Evolutionary conservation across 768 basidiomycete species (phyloP).

Genomic region (Amanita fuliginea): DNA sequence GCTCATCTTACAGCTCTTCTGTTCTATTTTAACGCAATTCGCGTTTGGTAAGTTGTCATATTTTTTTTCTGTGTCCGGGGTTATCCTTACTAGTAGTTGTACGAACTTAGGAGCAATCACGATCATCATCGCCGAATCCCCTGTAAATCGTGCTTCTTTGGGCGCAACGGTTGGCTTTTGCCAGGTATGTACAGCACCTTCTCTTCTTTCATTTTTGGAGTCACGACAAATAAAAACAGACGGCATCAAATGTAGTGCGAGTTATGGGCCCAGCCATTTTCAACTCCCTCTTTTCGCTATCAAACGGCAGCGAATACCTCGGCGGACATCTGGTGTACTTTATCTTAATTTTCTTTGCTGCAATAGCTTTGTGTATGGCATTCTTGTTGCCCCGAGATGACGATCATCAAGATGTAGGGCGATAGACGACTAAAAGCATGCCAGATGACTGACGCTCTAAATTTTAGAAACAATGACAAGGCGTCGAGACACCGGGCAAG

Average conservation of each 20-base stretch:
- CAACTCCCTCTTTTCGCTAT: constrained; percentile 59
- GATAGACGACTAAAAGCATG: too few relatives aligned
- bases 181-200: neutral
- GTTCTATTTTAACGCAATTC: neutral
- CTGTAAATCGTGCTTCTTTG: neutral
- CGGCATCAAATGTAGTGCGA: constrained; percentile 26
- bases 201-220: neutral
- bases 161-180: neutral
- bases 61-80: neutral
- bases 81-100: too few relatives aligned
- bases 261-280: constrained; percentile 46
- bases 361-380: neutral
- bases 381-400: constrained; percentile 15
- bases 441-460: too few relatives aligned
- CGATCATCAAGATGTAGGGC: neutral
- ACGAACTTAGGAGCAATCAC: too few relatives aligned
- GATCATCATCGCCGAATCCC: too few relatives aligned
- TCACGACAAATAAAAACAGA: constrained; percentile 8
- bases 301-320: constrained; percentile 38
- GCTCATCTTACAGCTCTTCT: neutral
- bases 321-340: constrained; percentile 50
- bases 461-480: too few relatives aligned
- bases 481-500: too few relatives aligned
- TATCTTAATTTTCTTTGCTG: constrained; percentile 17
- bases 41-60: neutral